phyloP scores from a whole-genome alignment of 1,284 basidiomycete genomes.

The Singerocomus rubriflavus region DNA sequence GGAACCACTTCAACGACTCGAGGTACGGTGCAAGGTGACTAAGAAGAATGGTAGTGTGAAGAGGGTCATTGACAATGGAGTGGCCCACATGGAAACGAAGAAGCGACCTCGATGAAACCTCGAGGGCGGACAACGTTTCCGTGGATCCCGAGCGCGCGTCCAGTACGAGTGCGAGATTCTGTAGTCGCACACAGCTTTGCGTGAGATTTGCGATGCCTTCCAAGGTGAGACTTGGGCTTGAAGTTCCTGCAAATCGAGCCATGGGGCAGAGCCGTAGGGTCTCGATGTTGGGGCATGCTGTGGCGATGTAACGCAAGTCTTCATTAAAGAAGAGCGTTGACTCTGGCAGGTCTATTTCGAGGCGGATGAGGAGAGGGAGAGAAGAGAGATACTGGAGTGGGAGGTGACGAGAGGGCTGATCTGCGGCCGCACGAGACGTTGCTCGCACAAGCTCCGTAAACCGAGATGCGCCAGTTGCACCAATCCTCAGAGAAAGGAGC shows the following conservation, averaged over 20 bases:
- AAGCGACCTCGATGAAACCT: constrained; percentile 59
- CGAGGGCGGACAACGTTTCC: constrained; percentile 43
- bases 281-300: constrained; percentile 64
- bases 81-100: constrained; percentile 68
- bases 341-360: constrained; percentile 74
- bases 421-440: constrained; percentile 54
- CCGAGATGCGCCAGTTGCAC: constrained; percentile 58
- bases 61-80: constrained; percentile 64
- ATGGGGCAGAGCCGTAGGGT: constrained; percentile 61
- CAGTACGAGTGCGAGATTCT: constrained; percentile 62
- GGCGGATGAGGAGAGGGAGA: constrained; percentile 50
- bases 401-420: constrained; percentile 52
- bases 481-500: constrained; percentile 56
- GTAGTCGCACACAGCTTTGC: constrained; percentile 53
- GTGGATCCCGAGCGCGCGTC: constrained; percentile 51
- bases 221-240: constrained; percentile 50
- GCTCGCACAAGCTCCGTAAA: constrained; percentile 66
- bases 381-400: constrained; percentile 56
- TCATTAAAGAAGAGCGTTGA: constrained; percentile 59
- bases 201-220: constrained; percentile 60
- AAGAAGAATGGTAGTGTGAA: constrained; percentile 64
- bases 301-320: constrained; percentile 56
- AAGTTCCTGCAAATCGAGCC: constrained; percentile 55
- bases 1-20: constrained; percentile 68
- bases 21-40: constrained; percentile 72